phyloP scores from a whole-genome alignment of 805 yeast genomes.

The Kluyveromyces lactis region DNA sequence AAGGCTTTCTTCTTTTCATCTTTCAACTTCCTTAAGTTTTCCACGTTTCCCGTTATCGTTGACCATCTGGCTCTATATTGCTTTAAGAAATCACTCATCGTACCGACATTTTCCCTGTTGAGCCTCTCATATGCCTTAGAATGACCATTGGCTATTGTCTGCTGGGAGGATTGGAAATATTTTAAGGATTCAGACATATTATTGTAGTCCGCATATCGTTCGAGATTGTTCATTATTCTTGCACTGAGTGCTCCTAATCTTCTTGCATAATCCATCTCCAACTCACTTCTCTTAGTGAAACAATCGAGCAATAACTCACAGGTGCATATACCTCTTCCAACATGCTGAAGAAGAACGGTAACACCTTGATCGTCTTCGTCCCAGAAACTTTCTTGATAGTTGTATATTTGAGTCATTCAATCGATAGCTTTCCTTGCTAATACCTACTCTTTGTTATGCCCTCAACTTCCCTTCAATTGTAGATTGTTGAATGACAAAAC shows the following conservation, averaged over 20 bases:
- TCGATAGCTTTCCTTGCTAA: no score
- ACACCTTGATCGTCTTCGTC: slow-evolving; percentile 29
- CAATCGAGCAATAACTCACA: slow-evolving; percentile 19
- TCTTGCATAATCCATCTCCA: slow-evolving; percentile 27
- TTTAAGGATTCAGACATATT: slow-evolving; percentile 15
- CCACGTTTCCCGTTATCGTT: slow-evolving; percentile 24
- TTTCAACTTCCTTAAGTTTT: slow-evolving; percentile 23
- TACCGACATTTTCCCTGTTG: slow-evolving; percentile 17
- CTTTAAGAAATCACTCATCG: slow-evolving; percentile 19
- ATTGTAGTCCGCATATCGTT: slow-evolving; percentile 22
- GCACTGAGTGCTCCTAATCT: slow-evolving; percentile 26
- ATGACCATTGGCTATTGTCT: slow-evolving; percentile 22
- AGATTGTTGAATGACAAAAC: no score
- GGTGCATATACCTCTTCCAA: slow-evolving; percentile 22
- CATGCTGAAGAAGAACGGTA: slow-evolving; percentile 21
- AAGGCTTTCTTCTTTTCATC: slow-evolving; percentile 23
- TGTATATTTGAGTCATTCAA: slow-evolving; percentile 14
- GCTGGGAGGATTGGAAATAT: slow-evolving; percentile 16
- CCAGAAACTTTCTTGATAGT: slow-evolving; percentile 28
- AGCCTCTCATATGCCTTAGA: slow-evolving; percentile 25
- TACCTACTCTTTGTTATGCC: no score
- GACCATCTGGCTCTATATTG: slow-evolving; percentile 22
- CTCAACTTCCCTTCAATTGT: no score
- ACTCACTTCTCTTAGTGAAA: slow-evolving; percentile 24
- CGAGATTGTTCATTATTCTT: slow-evolving; percentile 18